These are phyloP conservation scores for Colletotrichum lentis DNA, from an alignment of 2,329 filamentous ascomycete genomes.

Conservation along the genomic window DNA sequence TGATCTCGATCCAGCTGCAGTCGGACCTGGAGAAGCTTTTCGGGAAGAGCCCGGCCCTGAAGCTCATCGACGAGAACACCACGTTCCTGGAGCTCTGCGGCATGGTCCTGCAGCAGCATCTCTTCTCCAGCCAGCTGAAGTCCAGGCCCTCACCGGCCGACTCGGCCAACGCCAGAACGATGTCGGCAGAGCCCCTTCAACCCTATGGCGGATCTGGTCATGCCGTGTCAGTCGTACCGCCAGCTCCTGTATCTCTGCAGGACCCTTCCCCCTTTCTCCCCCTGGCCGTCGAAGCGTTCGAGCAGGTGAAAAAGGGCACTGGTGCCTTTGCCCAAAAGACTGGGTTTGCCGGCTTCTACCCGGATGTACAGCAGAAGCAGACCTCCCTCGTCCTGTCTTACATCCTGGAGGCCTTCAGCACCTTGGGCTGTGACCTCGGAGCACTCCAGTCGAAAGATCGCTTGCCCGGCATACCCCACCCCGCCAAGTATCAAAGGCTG, in stretches of 20 bases:
- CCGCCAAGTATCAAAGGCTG: conserved; percentile 43
- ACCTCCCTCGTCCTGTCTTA: conserved; percentile 46
- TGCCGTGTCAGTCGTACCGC: neutral
- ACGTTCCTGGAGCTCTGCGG: neutral
- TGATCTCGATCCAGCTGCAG: conserved; percentile 1
- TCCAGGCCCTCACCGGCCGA: neutral
- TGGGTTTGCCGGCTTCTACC: neutral
- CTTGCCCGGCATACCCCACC: conserved; percentile 39
- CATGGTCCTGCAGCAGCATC: neutral
- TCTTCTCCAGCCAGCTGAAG: neutral
- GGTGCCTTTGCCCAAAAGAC: neutral
- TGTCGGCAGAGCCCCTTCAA: neutral
- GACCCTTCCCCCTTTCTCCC: neutral
- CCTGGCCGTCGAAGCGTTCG: neutral
- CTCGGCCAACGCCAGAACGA: neutral
- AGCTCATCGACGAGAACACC: neutral
- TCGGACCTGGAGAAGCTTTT: neutral
- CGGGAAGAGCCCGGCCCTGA: neutral
- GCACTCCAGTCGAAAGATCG: conserved; percentile 38
- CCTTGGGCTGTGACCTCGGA: conserved; percentile 44
- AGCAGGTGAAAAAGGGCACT: neutral
- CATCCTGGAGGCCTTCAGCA: conserved; percentile 45
- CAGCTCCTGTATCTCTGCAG: neutral
- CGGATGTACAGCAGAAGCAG: neutral
- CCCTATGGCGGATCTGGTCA: neutral